These are phyloP conservation scores for Kockovaella imperatae DNA, from an alignment of 768 basidiomycete species.

Conservation along the genomic window DNA sequence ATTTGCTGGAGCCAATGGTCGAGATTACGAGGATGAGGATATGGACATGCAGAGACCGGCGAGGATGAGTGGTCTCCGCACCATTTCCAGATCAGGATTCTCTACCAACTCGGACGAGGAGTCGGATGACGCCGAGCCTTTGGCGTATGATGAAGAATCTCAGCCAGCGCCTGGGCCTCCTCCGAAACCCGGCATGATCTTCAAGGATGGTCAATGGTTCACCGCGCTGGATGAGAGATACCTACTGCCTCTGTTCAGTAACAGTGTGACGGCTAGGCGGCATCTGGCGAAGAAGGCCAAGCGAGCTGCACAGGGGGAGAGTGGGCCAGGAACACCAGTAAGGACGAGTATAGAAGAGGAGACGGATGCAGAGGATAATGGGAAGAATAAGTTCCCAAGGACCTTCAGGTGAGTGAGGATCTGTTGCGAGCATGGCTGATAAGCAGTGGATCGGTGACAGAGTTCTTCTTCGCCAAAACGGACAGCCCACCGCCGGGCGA, in stretches of 20 bases:
- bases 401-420: constrained; percentile 39
- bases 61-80: background rate
- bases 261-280: constrained; percentile 39
- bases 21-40: constrained; percentile 30
- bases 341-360: constrained; percentile 23
- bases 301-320: constrained; percentile 17
- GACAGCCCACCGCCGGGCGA: constrained; percentile 14
- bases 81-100: constrained; percentile 30
- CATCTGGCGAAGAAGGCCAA: constrained; percentile 32
- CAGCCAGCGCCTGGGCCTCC: background rate
- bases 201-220: constrained; percentile 84
- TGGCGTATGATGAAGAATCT: constrained; percentile 16
- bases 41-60: constrained; percentile 22
- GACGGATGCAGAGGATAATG: constrained; percentile 29
- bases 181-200: constrained; percentile 40
- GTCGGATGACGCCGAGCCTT: constrained; percentile 37
- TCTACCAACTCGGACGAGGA: constrained; percentile 31
- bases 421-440: background rate
- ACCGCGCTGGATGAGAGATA: constrained; percentile 90
- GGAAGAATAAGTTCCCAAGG: constrained; percentile 37
- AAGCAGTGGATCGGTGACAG: constrained; percentile 40
- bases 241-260: constrained; percentile 70
- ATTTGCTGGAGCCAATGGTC: constrained; percentile 30
- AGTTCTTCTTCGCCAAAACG: constrained; percentile 44
- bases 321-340: constrained; percentile 25